Base-by-base conservation (phyloP, 2,329 filamentous ascomycete genomes). In the Pseudogymnoascus sp. region DNA sequence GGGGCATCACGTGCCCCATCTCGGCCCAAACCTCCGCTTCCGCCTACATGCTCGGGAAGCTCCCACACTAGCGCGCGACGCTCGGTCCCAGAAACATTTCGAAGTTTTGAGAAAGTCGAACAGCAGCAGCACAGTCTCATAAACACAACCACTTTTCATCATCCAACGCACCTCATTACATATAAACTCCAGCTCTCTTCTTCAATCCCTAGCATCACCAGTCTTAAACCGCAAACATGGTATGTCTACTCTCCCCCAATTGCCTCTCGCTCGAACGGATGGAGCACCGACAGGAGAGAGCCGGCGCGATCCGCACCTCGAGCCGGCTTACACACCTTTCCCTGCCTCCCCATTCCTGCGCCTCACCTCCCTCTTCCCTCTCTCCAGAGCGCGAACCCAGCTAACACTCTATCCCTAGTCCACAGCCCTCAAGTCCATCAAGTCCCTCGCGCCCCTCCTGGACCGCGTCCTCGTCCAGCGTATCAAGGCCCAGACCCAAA, bases 391-490 rank as follows among this genome's bases (percentile, higher is more conserved):
- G 15, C 15, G 9, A 33, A 56, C 11, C 29, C 19, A 17, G 13
- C 31, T 42, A 63, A 26, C 26, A n/a, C 2, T 19, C 31, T 3
- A 19, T 17, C 26, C 26, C 17, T 66, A 88, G 85, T 79, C 85
- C 71, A 88, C 85, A 75, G 85, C 93, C 69, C 86, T 97, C 82
- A 95, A 93, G 79, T 96, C 90, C 77, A 93, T 99, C 86, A 95
- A 93, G 81, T 88, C 88, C 74, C 93, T 99, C 73, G 90, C 88
- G 65, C 95, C 95, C 67, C 93, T 99, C 71, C 88, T 99, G 79
- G 95, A 99, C 87, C 93, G 95, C 73, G 92, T 99, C 72, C 89
- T 99, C 68, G 91, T 99, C 71, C 95, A 99, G 87, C 91, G 95
- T 79, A 81, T 97, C 81, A 97, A 97, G 83, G 90, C 93, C 74